Percentiles rank a stretch among this genome's conserved stretches.
These are phyloP conservation scores for Teunomyces tritomae DNA, from an alignment of 805 yeast species.

Conservation along the genomic window DNA sequence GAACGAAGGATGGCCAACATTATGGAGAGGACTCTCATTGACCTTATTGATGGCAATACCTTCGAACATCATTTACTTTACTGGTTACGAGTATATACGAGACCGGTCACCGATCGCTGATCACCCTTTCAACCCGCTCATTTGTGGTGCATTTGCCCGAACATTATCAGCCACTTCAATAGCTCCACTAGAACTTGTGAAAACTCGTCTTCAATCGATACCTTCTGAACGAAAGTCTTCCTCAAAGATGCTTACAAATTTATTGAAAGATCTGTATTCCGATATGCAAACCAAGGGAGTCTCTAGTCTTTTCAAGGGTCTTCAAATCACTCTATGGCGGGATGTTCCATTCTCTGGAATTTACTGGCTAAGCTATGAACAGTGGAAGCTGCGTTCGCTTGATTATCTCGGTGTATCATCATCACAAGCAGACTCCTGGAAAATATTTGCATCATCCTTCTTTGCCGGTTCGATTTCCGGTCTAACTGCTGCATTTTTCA, in stretches of 20 bases:
- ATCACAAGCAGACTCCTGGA: constrained; percentile 31
- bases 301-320: constrained; percentile 72
- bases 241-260: constrained; percentile 38
- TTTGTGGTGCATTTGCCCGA: constrained; percentile 86
- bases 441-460: constrained; percentile 62
- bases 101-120: constrained; percentile 53
- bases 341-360: constrained; percentile 97
- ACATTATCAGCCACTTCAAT: constrained; percentile 78
- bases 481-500: constrained; percentile 74
- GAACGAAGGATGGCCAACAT: constrained; percentile 70
- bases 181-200: constrained; percentile 83
- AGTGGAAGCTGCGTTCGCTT: constrained; percentile 29
- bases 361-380: constrained; percentile 88
- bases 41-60: constrained; percentile 90
- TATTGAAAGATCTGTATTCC: constrained; percentile 50
- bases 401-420: constrained; percentile 9
- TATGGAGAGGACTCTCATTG: constrained; percentile 87
- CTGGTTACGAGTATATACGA: constrained; percentile 85
- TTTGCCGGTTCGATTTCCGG: constrained; percentile 85
- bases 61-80: constrained; percentile 87
- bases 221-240: constrained; percentile 44
- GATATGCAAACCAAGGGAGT: constrained; percentile 59
- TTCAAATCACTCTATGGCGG: constrained; percentile 88
- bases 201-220: constrained; percentile 88
- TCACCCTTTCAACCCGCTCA: constrained; percentile 67